These are phyloP conservation scores for Wickerhamiella musiphila DNA, from an alignment of 805 yeast species.

Conservation along the genomic window DNA sequence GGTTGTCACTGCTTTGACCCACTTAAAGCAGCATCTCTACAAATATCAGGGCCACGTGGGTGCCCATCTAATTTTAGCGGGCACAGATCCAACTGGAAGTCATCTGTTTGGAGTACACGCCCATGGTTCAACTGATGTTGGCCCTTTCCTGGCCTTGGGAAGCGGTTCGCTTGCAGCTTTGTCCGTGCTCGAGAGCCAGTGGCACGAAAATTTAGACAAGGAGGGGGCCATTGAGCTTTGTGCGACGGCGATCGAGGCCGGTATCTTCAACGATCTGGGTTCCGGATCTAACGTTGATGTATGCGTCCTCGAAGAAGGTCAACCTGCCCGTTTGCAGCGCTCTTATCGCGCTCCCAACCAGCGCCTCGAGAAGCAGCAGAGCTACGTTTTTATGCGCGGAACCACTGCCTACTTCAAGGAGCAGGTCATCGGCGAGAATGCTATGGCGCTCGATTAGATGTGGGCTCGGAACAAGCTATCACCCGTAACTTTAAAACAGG, in stretches of 20 bases:
- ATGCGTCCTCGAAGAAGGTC: conserved; percentile 89
- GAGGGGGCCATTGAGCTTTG: conserved; percentile 89
- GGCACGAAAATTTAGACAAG: conserved; percentile 60
- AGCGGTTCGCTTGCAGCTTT: conserved; percentile 97
- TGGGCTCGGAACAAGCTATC: too few species aligned
- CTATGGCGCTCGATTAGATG: conserved; percentile 34
- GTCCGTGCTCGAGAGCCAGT: conserved; percentile 85
- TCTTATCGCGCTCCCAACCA: conserved; percentile 84
- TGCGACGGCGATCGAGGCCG: conserved; percentile 86
- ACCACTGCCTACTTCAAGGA: conserved; percentile 72
- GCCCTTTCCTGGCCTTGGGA: conserved; percentile 81
- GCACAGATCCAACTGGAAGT: conserved; percentile 91
- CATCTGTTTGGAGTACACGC: conserved; percentile 88
- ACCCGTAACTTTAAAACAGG: too few species aligned
- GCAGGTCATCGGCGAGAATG: conserved; percentile 35
- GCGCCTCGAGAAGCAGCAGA: conserved; percentile 62
- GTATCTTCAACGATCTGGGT: conserved; percentile 98
- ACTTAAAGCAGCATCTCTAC: conserved; percentile 88
- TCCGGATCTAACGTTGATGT: conserved; percentile 96
- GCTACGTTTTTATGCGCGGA: conserved; percentile 78
- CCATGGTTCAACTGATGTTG: conserved; percentile 95
- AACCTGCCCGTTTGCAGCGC: conserved; percentile 56
- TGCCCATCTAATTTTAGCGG: conserved; percentile 95
- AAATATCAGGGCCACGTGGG: conserved; percentile 96
- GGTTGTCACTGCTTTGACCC: conserved; percentile 81